Percentiles rank a stretch among this genome's conserved stretches.
Evolutionary conservation across 805 yeast species (phyloP).

Genomic region (Yarrowia yakushimensis): DNA sequence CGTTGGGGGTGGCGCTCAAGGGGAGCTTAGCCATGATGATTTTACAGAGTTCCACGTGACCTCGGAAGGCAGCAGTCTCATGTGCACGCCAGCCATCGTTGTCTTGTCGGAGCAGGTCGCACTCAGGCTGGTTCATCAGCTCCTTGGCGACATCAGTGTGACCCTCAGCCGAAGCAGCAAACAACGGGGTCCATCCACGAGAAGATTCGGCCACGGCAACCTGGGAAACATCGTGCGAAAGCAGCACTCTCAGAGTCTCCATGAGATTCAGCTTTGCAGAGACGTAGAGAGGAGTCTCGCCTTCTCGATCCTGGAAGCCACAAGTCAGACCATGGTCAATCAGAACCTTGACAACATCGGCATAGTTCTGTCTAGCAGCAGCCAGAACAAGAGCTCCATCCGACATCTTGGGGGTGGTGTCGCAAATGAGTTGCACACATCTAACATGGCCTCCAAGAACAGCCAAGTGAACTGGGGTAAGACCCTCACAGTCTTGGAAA

Average conservation of each 20-base stretch:
- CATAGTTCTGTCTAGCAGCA: constrained; percentile 28
- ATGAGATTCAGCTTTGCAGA: constrained; percentile 63
- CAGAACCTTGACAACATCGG: constrained; percentile 52
- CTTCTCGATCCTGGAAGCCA: constrained; percentile 54
- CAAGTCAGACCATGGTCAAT: constrained; percentile 56
- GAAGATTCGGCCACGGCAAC: constrained; percentile 71
- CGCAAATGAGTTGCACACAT: constrained; percentile 60
- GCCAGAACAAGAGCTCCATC: constrained; percentile 3
- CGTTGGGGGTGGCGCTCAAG: background rate
- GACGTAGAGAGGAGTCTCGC: constrained; percentile 83
- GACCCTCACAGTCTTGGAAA: constrained; percentile 57
- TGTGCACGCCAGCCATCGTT: constrained; percentile 96
- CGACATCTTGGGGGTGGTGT: constrained; percentile 37
- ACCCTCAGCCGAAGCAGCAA: constrained; percentile 88
- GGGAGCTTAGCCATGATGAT: constrained; percentile 41
- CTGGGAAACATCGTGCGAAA: constrained; percentile 61
- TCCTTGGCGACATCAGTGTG: constrained; percentile 51
- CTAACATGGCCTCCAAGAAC: constrained; percentile 78
- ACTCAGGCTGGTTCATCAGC: constrained; percentile 51
- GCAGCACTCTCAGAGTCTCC: constrained; percentile 51
- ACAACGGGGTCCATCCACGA: constrained; percentile 94
- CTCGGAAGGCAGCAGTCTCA: constrained; percentile 91
- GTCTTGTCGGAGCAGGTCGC: constrained; percentile 54
- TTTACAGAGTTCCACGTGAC: constrained; percentile 70
- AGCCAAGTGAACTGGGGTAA: constrained; percentile 80